These are phyloP conservation scores for Biscogniauxia mediterranea DNA, from an alignment of 2,329 filamentous ascomycete species.

Conservation along the genomic window DNA sequence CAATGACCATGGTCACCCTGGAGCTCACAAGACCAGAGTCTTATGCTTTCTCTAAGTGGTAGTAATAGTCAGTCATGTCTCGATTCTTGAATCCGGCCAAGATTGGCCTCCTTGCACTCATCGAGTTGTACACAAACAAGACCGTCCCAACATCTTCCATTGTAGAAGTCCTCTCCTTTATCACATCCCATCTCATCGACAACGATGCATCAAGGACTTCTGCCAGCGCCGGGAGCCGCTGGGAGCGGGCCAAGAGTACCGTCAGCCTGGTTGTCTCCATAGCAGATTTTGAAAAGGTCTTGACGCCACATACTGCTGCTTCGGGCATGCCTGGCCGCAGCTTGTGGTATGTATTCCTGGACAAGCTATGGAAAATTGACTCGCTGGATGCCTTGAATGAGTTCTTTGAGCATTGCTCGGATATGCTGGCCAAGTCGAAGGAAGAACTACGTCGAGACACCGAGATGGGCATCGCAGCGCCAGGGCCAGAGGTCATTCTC, in stretches of 20 bases:
- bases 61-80: constrained; percentile 52
- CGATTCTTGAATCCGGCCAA: constrained; percentile 88
- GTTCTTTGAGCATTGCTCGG: constrained; percentile 64
- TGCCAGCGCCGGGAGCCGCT: constrained; percentile 36
- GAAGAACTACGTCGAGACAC: constrained; percentile 57
- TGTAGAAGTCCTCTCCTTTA: constrained; percentile 74
- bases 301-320: constrained; percentile 50
- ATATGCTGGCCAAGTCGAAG: constrained; percentile 60
- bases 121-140: constrained; percentile 77
- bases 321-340: constrained; percentile 67
- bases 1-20: neutral
- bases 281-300: constrained; percentile 58
- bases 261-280: constrained; percentile 55
- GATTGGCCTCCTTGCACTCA: constrained; percentile 75
- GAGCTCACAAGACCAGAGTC: neutral
- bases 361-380: constrained; percentile 78
- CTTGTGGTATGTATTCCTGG: constrained; percentile 86
- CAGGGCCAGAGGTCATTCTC: constrained; percentile 52
- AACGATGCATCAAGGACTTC: constrained; percentile 35
- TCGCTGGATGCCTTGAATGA: constrained; percentile 76
- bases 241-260: constrained; percentile 48
- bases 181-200: constrained; percentile 68
- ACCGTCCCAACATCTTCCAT: constrained; percentile 67
- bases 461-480: constrained; percentile 50
- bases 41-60: neutral